Evolutionary conservation across 495 filamentous ascomycete genomes (phyloP).

Genomic region (Rusavskia elegans): DNA sequence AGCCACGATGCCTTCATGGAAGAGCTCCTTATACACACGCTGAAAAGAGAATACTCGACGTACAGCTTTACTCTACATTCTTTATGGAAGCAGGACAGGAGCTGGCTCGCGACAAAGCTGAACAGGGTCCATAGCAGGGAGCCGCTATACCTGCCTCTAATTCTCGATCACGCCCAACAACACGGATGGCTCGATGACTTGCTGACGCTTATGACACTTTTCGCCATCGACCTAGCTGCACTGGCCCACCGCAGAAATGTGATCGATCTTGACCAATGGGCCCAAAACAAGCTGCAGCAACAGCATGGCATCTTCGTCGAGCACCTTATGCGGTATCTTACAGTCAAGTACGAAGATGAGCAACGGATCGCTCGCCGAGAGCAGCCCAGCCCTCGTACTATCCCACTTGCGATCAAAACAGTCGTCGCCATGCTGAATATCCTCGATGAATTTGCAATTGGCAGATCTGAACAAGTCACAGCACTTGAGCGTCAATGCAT

Average conservation of each 20-base stretch:
- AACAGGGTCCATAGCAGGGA: conserved; percentile 64
- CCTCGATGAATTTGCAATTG: conserved; percentile 48
- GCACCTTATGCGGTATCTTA: conserved; percentile 55
- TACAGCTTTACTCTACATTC: conserved; percentile 76
- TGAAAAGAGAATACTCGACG: conserved; percentile 46
- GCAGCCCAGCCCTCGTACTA: conserved; percentile 41
- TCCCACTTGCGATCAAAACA: conserved; percentile 67
- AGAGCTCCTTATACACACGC: conserved; percentile 43
- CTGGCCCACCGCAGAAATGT: conserved; percentile 69
- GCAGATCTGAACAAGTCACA: conserved; percentile 35
- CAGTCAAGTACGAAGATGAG: conserved; percentile 72
- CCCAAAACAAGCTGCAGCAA: conserved; percentile 45
- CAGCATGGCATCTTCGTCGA: conserved; percentile 41
- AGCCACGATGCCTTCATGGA: conserved; percentile 47
- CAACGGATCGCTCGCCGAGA: conserved; percentile 49
- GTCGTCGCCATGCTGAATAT: conserved; percentile 68
- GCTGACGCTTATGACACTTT: conserved; percentile 54
- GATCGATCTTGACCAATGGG: conserved; percentile 73
- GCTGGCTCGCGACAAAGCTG: conserved; percentile 65
- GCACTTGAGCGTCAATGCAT: conserved; percentile 72
- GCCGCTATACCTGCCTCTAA: conserved; percentile 55
- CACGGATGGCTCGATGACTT: conserved; percentile 74
- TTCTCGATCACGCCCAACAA: conserved; percentile 66
- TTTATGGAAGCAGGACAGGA: conserved; percentile 72
- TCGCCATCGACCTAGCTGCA: conserved; percentile 79